These are phyloP conservation scores for Suillus lakei DNA, from an alignment of 768 basidiomycete species.

Conservation along the genomic window DNA sequence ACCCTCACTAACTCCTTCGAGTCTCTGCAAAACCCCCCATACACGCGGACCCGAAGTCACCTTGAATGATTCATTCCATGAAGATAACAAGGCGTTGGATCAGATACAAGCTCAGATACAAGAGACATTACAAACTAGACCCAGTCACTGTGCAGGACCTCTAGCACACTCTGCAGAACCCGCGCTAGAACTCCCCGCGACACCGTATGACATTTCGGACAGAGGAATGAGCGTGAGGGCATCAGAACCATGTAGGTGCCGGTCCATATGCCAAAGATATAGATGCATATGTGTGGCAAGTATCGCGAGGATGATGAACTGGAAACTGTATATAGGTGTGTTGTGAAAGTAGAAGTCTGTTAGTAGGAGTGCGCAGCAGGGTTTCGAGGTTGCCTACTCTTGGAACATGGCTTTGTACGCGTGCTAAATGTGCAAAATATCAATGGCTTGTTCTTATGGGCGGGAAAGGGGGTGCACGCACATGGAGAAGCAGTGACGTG, in stretches of 20 bases:
- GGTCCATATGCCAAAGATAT: constrained; percentile 4
- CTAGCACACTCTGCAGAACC: background rate
- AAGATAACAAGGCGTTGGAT: no score
- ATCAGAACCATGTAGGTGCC: background rate
- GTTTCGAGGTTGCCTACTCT: background rate
- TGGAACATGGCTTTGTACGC: background rate
- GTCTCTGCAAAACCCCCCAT: no score
- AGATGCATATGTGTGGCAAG: background rate
- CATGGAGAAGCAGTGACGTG: background rate
- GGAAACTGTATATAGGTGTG: background rate
- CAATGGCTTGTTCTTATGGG: background rate
- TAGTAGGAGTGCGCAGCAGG: background rate
- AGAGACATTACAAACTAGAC: background rate
- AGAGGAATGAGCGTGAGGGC: background rate
- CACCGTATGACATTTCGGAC: background rate
- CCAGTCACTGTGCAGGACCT: background rate
- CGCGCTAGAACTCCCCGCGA: background rate
- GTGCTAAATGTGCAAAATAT: background rate
- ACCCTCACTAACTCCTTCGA: no score
- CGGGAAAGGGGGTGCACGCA: background rate
- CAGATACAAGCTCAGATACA: no score
- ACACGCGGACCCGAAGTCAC: no score
- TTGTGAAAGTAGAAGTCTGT: background rate
- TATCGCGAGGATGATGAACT: constrained; percentile 4
- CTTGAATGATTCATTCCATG: no score